Conservation (phyloP, 1,139 yeast species). For the Yamadazyma friedrichii region DNA sequence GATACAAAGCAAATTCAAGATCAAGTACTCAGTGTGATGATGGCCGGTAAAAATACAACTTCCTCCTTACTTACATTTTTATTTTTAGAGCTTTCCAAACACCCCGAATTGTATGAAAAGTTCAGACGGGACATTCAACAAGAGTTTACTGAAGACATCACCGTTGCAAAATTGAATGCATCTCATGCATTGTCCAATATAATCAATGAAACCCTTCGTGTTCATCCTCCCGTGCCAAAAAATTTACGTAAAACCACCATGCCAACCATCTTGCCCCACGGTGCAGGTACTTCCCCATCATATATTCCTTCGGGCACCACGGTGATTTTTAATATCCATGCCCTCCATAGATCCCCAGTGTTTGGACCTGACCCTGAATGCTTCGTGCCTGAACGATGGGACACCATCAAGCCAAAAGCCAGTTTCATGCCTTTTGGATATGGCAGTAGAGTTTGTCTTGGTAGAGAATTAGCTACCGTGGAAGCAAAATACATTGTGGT, state of each 20-base stretch:
- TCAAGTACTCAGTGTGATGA: conserved; percentile 43
- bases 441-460: conserved; percentile 45
- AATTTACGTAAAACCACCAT: conserved; percentile 42
- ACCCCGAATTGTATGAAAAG: conserved; percentile 32
- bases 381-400: conserved; percentile 54
- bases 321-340: conserved; percentile 37
- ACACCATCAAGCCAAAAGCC: conserved; percentile 27
- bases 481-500: conserved; percentile 34
- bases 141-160: background rate
- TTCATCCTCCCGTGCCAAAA: conserved; percentile 52
- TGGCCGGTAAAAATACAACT: conserved; percentile 55
- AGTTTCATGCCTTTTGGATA: conserved; percentile 44
- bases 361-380: conserved; percentile 47
- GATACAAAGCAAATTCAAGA: conserved; percentile 43
- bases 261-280: conserved; percentile 49
- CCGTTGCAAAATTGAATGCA: conserved; percentile 38
- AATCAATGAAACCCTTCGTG: conserved; percentile 47
- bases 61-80: conserved; percentile 45
- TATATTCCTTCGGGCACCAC: conserved; percentile 42
- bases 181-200: conserved; percentile 32
- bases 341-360: conserved; percentile 37
- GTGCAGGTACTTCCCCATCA: conserved; percentile 50
- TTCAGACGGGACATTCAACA: conserved; percentile 30
- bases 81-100: conserved; percentile 38
- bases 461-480: conserved; percentile 48